Conservation (phyloP, 108 stramenopile species). For the Bacterosira constricta region DNA sequence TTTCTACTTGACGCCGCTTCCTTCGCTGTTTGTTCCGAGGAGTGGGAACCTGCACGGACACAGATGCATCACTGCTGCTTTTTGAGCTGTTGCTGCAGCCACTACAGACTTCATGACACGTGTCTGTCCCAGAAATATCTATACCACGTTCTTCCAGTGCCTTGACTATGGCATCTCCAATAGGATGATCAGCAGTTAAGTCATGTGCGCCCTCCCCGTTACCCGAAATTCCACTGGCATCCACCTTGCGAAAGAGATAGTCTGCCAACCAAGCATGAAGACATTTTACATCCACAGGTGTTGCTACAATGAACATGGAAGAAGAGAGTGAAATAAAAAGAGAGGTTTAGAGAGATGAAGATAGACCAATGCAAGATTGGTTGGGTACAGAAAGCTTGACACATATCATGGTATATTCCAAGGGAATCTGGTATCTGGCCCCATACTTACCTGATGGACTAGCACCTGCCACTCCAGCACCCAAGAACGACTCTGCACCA, state of each 20-base stretch:
- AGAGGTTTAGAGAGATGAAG: neutral
- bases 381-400: neutral
- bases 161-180: constrained; percentile 30
- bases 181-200: constrained; percentile 5
- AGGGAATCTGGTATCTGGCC: too few species aligned
- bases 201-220: neutral
- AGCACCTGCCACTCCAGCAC: constrained; percentile 41
- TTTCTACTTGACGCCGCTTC: constrained; percentile 15
- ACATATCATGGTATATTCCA: neutral
- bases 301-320: too few species aligned
- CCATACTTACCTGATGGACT: constrained; percentile 22
- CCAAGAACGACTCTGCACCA: constrained; percentile 32
- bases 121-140: constrained; percentile 31
- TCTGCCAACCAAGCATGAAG: constrained; percentile 54
- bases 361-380: neutral
- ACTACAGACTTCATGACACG: constrained; percentile 38
- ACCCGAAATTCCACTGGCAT: neutral
- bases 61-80: neutral
- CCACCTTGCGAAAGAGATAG: constrained; percentile 32
- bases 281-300: constrained; percentile 47
- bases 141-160: constrained; percentile 22
- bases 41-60: constrained; percentile 23
- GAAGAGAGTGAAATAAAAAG: neutral
- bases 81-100: constrained; percentile 3
- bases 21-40: constrained; percentile 50